These are phyloP conservation scores for Primulina tabacum DNA, from an alignment of 257 asterid genomes.

Conservation along the genomic window DNA sequence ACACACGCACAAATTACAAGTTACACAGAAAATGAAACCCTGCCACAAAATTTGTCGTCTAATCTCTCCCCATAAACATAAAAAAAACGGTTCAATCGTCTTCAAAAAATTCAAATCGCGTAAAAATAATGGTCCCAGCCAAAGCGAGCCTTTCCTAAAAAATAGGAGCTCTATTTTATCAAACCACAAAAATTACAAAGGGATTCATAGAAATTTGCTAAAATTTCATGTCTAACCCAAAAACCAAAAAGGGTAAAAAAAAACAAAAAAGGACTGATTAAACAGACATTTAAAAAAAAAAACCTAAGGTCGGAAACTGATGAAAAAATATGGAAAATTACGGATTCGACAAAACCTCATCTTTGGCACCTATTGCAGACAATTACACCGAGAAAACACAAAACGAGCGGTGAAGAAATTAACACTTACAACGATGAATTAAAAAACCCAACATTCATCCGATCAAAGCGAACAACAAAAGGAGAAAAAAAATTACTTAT, in stretches of 20 bases:
- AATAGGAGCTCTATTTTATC: neutral
- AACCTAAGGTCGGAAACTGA: conserved; percentile 16
- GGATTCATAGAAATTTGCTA: neutral
- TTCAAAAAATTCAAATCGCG: neutral
- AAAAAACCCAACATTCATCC: neutral
- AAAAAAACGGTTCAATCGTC: neutral
- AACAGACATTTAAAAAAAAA: conserved; percentile 21
- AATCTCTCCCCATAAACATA: neutral
- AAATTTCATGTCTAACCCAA: neutral
- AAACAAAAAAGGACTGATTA: neutral
- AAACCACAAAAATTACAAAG: neutral
- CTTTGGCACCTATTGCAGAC: neutral
- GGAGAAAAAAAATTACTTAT: neutral
- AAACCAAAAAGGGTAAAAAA: neutral
- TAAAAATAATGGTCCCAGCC: neutral
- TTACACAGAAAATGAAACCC: neutral
- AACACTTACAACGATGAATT: neutral
- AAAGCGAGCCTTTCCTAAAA: neutral
- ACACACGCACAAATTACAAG: neutral
- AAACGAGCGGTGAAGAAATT: neutral
- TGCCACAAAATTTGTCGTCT: neutral
- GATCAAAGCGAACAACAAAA: conserved; percentile 3
- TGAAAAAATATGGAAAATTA: neutral
- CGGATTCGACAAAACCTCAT: conserved; percentile 9
- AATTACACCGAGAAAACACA: neutral